Base-by-base conservation (phyloP, 208 protist genomes). In the Trypanosoma scelopori region DNA sequence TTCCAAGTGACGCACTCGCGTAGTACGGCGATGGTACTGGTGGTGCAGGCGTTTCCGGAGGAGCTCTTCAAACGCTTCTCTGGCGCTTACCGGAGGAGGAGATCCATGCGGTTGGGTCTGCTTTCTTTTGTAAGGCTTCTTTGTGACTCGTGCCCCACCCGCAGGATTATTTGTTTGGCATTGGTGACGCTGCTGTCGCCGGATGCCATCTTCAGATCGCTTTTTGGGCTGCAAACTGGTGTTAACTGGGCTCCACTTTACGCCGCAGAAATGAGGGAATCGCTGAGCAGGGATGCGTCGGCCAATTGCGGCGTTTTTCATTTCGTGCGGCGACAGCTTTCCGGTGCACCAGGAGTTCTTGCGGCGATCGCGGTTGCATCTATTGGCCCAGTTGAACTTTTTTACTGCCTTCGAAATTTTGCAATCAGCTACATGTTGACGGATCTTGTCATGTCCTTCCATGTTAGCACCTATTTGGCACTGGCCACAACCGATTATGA, bases 401-500 rank as follows among this genome's bases (percentile, higher is more conserved):
- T 72, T 43, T 65, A 59, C 30, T 65, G 56, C 22, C 20, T 65
- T 57, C 55, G 57, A 27, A 45, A 59, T 22, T 43, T 58, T 59
- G 15, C 48, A 7, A 60, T 52, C 12, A 35, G 43, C 7, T 59
- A 57, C 41, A 39, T 65, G 42, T 23, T 64, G 18, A 55, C 50
- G 35, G 66, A 72, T 32, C 28, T 72, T 53, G 32, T 65, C 1
- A 41, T 53, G 12, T 57, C 50, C 41, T 41, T 89, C 49, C 69
- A 75, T 32, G 41, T 62, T 28, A 69, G 76, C 49, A 71, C 76
- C 1, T 48, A 83, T 43, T 66, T 89, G 22, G 65, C 69, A 28
- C 76, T 89, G 35, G 58, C 74, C 22, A 79, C 73, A 11, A 68
- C 64, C 45, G 82, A 85, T 71, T 85, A 78, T 65, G 53, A 69